These are phyloP conservation scores for Chytriomyces hyalinus DNA, from an alignment of 192 early-diverging fungal genomes.

Conservation along the genomic window DNA sequence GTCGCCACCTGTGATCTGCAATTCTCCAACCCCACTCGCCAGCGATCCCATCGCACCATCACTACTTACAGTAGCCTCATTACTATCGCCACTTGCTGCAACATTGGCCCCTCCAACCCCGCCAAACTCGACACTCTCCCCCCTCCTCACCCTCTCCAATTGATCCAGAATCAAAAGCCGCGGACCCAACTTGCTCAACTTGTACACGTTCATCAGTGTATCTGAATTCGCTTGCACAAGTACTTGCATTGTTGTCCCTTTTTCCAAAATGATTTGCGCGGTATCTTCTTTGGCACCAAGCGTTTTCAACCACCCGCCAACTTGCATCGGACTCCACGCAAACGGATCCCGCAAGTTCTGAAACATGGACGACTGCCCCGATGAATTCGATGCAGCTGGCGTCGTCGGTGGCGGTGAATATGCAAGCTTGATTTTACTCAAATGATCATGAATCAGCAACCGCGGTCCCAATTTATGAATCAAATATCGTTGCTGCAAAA, in stretches of 20 bases:
- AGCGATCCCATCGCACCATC: no score
- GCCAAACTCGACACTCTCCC: neutral
- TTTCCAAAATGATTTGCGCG: neutral
- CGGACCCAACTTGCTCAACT: conserved; percentile 14
- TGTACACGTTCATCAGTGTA: neutral
- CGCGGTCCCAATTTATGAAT: neutral
- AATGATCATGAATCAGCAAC: no score
- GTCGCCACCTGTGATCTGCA: no score
- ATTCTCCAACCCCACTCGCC: no score
- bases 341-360: neutral
- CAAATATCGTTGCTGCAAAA: neutral
- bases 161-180: conserved; percentile 18
- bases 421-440: no score
- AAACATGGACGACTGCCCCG: no score
- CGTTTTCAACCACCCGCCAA: neutral
- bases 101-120: neutral
- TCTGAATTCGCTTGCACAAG: neutral
- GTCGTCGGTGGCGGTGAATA: no score
- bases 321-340: no score
- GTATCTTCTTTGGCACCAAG: neutral
- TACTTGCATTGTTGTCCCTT: neutral
- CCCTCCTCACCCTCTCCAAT: neutral
- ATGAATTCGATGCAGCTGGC: no score
- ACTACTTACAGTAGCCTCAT: no score
- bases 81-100: no score